A percentile compares a stretch with the other conserved stretches of the same genome.
Evolutionary conservation across 2,329 filamentous ascomycete genomes (phyloP).

Genomic region (Drechslerella dactyloides): DNA sequence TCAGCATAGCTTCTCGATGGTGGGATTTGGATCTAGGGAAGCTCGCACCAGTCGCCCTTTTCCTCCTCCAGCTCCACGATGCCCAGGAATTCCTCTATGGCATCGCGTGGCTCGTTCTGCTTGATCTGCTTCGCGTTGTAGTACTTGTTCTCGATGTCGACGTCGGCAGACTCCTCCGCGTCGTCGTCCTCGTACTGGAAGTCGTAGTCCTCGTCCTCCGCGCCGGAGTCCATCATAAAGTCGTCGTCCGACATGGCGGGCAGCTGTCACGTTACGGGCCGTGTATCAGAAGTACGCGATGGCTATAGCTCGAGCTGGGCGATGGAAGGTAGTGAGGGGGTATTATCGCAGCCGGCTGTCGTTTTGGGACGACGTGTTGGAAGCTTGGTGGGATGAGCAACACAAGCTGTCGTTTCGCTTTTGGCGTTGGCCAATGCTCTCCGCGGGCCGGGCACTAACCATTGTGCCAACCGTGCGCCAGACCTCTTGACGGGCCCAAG

Average conservation of each 20-base stretch:
- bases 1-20: slow-evolving; percentile 1
- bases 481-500: too few species aligned
- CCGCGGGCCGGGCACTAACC: background rate
- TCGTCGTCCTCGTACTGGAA: slow-evolving; percentile 97
- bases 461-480: background rate
- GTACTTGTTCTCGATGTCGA: slow-evolving; percentile 99
- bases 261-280: background rate
- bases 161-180: slow-evolving; percentile 83
- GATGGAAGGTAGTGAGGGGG: slow-evolving; percentile 12
- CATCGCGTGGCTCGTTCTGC: slow-evolving; percentile 80
- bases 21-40: background rate
- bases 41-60: slow-evolving; percentile 83
- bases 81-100: slow-evolving; percentile 88
- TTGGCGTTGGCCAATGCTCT: background rate
- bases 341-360: background rate
- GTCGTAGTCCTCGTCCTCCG: slow-evolving; percentile 87
- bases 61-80: slow-evolving; percentile 83
- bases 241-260: slow-evolving; percentile 82
- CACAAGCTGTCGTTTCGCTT: background rate
- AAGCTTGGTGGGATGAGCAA: slow-evolving; percentile 2
- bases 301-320: background rate
- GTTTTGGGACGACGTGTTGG: background rate
- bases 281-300: background rate
- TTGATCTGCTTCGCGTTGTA: slow-evolving; percentile 99
- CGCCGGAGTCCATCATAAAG: slow-evolving; percentile 91